Evolutionary conservation across 805 yeast species (phyloP).

Genomic region (Candida oleophila): DNA sequence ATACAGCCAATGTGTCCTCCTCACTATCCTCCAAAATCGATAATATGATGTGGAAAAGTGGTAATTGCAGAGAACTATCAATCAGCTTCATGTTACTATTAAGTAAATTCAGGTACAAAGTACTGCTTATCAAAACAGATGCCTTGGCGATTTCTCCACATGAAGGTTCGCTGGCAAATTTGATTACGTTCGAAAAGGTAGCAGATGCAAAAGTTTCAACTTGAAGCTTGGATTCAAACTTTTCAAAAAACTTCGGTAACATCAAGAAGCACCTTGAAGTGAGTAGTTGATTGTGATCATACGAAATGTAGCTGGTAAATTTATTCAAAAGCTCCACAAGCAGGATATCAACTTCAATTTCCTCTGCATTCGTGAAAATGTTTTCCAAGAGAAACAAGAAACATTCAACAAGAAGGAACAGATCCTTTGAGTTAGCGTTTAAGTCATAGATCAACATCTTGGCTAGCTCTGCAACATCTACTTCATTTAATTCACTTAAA

Average conservation of each 20-base stretch:
- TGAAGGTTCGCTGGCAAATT: slow-evolving; percentile 13
- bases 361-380: slow-evolving; percentile 39
- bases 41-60: slow-evolving; percentile 37
- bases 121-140: slow-evolving; percentile 50
- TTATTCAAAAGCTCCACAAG: slow-evolving; percentile 19
- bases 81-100: not conserved
- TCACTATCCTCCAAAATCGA: slow-evolving; percentile 59
- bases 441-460: slow-evolving; percentile 13
- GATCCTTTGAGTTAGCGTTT: slow-evolving; percentile 5
- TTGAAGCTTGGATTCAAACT: slow-evolving; percentile 39
- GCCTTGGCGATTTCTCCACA: slow-evolving; percentile 20
- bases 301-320: slow-evolving; percentile 12
- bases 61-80: slow-evolving; percentile 23
- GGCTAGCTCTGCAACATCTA: slow-evolving; percentile 30
- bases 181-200: slow-evolving; percentile 26
- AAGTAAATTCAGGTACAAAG: slow-evolving; percentile 43
- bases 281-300: slow-evolving; percentile 30
- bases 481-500: slow-evolving; percentile 46
- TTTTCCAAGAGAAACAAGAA: slow-evolving; percentile 39
- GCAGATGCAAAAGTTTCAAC: slow-evolving; percentile 30
- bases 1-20: slow-evolving; percentile 75
- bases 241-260: slow-evolving; percentile 58
- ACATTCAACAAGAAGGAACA: slow-evolving; percentile 41
- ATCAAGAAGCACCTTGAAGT: slow-evolving; percentile 49
- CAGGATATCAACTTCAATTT: slow-evolving; percentile 15